phyloP scores from a whole-genome alignment of 257 asterid species.

The Przewalskia tangutica region DNA sequence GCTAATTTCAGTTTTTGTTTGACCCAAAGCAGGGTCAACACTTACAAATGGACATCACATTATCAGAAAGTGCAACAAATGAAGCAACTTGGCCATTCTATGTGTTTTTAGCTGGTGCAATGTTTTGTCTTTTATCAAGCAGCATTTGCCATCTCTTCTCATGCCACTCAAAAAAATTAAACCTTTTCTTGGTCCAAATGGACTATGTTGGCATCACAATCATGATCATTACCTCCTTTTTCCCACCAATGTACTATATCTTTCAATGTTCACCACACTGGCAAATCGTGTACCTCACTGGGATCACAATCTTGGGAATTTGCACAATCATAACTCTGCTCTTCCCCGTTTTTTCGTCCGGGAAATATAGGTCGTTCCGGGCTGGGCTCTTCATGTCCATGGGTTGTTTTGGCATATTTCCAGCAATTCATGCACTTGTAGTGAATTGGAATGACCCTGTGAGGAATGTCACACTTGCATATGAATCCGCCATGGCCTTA shows the following conservation, averaged over 20 bases:
- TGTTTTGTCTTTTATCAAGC: constrained; percentile 90
- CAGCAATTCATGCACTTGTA: constrained; percentile 55
- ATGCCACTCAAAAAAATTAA: constrained; percentile 63
- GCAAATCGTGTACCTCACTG: constrained; percentile 10
- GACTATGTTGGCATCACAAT: constrained; percentile 86
- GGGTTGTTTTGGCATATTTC: constrained; percentile 77
- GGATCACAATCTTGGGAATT: constrained; percentile 55
- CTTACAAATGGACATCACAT: constrained; percentile 15
- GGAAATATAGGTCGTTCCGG: constrained; percentile 49
- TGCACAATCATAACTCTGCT: constrained; percentile 56
- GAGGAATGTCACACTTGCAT: constrained; percentile 39
- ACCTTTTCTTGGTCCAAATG: constrained; percentile 46
- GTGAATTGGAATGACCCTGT: constrained; percentile 76
- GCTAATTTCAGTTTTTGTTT: too few species aligned
- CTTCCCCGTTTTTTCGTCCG: constrained; percentile 58
- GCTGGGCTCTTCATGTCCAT: constrained; percentile 62
- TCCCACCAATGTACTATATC: constrained; percentile 14
- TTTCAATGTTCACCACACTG: constrained; percentile 11
- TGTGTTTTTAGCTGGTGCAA: constrained; percentile 66
- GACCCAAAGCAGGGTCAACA: too few species aligned
- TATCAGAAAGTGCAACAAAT: constrained; percentile 13
- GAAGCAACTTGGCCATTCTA: constrained; percentile 76
- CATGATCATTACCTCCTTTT: constrained; percentile 87
- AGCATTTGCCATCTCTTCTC: constrained; percentile 79
- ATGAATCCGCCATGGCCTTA: constrained; percentile 68